Conservation (phyloP, 2,329 filamentous ascomycete species). For the Sclerotinia nivalis region DNA sequence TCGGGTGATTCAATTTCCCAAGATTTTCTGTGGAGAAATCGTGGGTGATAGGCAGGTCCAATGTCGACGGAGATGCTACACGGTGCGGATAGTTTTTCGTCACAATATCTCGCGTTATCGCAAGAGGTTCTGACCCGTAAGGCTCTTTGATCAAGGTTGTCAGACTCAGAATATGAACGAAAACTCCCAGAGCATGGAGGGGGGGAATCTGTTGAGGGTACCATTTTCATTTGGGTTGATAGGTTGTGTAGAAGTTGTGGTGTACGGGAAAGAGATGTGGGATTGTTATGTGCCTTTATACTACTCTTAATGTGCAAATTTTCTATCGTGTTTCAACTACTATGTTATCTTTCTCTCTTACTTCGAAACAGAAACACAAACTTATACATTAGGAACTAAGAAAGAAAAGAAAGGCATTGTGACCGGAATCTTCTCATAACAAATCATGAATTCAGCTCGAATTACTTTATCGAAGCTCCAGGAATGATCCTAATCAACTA, state of each 20-base stretch:
- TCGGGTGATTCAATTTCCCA: neutral
- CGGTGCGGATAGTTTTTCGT: neutral
- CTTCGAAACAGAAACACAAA: neutral
- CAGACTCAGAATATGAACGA: neutral
- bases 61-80: neutral
- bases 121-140: neutral
- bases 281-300: neutral
- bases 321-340: neutral
- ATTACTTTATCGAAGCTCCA: neutral
- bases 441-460: neutral
- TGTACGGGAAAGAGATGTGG: neutral
- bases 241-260: neutral
- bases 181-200: neutral
- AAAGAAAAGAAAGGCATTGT: neutral
- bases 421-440: neutral
- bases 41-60: neutral
- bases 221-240: neutral
- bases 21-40: neutral
- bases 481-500: neutral
- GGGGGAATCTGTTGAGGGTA: neutral
- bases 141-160: neutral
- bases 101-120: neutral
- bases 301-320: neutral
- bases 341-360: neutral
- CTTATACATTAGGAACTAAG: neutral